These are phyloP conservation scores for Aspergillus carbonarius DNA, from an alignment of 2,329 filamentous ascomycete species.

Conservation along the genomic window DNA sequence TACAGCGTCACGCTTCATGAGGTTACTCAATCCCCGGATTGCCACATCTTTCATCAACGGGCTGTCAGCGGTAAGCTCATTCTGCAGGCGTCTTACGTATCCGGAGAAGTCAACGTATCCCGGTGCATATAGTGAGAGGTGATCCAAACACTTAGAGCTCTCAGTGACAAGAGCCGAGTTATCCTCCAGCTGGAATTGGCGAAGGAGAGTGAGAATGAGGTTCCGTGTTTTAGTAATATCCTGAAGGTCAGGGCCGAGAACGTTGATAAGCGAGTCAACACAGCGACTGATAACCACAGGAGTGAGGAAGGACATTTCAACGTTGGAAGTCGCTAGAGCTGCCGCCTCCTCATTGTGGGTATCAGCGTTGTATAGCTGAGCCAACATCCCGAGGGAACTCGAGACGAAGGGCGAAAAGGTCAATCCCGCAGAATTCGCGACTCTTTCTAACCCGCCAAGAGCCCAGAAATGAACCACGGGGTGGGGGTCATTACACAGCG, in stretches of 20 bases:
- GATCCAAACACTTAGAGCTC: slow-evolving; percentile 80
- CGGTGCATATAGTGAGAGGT: slow-evolving; percentile 87
- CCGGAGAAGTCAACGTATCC: slow-evolving; percentile 78
- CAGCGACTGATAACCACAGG: slow-evolving; percentile 80
- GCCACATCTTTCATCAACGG: slow-evolving; percentile 73
- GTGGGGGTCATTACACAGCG: slow-evolving; percentile 90
- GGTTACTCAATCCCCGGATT: slow-evolving; percentile 83
- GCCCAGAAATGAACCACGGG: slow-evolving; percentile 97
- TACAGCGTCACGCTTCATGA: slow-evolving; percentile 89
- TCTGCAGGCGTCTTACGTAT: slow-evolving; percentile 81
- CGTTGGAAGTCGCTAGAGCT: slow-evolving; percentile 80
- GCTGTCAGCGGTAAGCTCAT: slow-evolving; percentile 69
- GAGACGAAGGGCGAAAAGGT: slow-evolving; percentile 90
- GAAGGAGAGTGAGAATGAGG: slow-evolving; percentile 81
- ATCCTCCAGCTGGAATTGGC: slow-evolving; percentile 76
- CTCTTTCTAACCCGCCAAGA: slow-evolving; percentile 78
- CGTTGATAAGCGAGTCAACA: slow-evolving; percentile 94
- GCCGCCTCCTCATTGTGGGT: slow-evolving; percentile 83
- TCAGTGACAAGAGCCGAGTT: slow-evolving; percentile 70
- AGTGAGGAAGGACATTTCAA: slow-evolving; percentile 81
- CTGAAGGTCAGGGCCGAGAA: slow-evolving; percentile 90
- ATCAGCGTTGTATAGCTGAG: slow-evolving; percentile 87
- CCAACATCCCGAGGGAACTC: slow-evolving; percentile 87
- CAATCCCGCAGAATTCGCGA: slow-evolving; percentile 87
- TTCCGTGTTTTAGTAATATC: slow-evolving; percentile 90